Percentiles rank a stretch among this genome's conserved stretches.
Evolutionary conservation across 2,329 filamentous ascomycete genomes (phyloP).

Genomic region (Cercospora zeina): DNA sequence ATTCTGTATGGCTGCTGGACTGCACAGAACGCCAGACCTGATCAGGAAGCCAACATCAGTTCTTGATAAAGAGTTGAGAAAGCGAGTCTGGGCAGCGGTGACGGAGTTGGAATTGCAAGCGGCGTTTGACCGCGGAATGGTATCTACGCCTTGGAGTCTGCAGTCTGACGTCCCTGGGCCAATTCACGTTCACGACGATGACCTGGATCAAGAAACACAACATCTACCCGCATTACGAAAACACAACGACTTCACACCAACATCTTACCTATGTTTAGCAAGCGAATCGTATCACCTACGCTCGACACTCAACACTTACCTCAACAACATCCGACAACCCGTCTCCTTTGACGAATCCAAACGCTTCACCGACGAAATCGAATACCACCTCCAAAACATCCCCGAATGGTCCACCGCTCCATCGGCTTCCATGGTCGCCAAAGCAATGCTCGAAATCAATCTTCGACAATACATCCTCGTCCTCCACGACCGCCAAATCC

Average conservation of each 20-base stretch:
- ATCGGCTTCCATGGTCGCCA: conserved; percentile 22
- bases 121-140: conserved; percentile 57
- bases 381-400: conserved; percentile 33
- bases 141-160: conserved; percentile 44
- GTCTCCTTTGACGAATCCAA: conserved; percentile 38
- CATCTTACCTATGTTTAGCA: conserved; percentile 34
- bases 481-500: conserved; percentile 37
- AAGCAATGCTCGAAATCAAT: conserved; percentile 35
- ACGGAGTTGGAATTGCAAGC: conserved; percentile 59
- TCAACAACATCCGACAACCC: conserved; percentile 38
- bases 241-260: conserved; percentile 32
- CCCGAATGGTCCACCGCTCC: conserved; percentile 30
- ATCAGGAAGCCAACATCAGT: conserved; percentile 42
- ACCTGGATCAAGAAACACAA: conserved; percentile 40
- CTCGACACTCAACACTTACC: conserved; percentile 33
- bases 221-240: conserved; percentile 29
- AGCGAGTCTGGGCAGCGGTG: conserved; percentile 59
- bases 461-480: conserved; percentile 39
- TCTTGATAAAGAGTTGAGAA: conserved; percentile 56
- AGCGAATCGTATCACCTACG: conserved; percentile 33
- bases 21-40: conserved; percentile 53
- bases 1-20: conserved; percentile 55
- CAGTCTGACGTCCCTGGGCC: conserved; percentile 55
- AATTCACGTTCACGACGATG: conserved; percentile 54
- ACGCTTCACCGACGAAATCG: conserved; percentile 39